A percentile compares a stretch with the other conserved stretches of the same genome.
phyloP scores from a whole-genome alignment of 1,139 yeast species.

The Saccharomyces hybrid region DNA sequence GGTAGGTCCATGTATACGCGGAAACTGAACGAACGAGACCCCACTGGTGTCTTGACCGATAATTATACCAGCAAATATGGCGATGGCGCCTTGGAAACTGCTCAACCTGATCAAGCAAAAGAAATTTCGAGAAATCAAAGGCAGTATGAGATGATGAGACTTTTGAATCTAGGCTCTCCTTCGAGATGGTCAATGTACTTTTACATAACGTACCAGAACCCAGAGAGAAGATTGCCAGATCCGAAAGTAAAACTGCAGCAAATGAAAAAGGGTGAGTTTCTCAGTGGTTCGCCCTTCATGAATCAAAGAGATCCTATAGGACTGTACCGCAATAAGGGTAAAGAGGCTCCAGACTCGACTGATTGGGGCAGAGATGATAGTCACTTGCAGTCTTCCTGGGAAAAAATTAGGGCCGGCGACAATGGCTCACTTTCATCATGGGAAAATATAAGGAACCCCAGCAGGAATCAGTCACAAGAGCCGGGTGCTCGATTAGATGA shows the following conservation, averaged over 20 bases:
- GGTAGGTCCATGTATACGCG: conserved; percentile 25
- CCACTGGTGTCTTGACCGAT: conserved; percentile 12
- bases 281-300: conserved; percentile 15
- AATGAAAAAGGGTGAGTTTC: conserved; percentile 11
- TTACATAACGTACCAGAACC: conserved; percentile 32
- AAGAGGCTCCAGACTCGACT: not conserved
- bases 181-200: conserved; percentile 36
- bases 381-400: not conserved
- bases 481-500: conserved; percentile 1
- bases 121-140: conserved; percentile 16
- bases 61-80: conserved; percentile 9
- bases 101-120: conserved; percentile 3
- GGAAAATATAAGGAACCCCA: conserved; percentile 21
- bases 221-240: conserved; percentile 34
- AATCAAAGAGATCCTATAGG: conserved; percentile 35
- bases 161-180: conserved; percentile 31
- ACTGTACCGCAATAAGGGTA: conserved; percentile 26
- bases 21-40: conserved; percentile 25
- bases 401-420: conserved; percentile 4
- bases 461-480: not conserved
- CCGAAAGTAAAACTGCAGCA: conserved; percentile 31
- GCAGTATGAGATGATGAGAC: conserved; percentile 32
- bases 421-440: conserved; percentile 16
- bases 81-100: conserved; percentile 8
- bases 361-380: not conserved